Evolutionary conservation across 2,329 filamentous ascomycete genomes (phyloP), one percentile per base, ranked within the genome.

Genomic region (Orbilia javanica): DNA sequence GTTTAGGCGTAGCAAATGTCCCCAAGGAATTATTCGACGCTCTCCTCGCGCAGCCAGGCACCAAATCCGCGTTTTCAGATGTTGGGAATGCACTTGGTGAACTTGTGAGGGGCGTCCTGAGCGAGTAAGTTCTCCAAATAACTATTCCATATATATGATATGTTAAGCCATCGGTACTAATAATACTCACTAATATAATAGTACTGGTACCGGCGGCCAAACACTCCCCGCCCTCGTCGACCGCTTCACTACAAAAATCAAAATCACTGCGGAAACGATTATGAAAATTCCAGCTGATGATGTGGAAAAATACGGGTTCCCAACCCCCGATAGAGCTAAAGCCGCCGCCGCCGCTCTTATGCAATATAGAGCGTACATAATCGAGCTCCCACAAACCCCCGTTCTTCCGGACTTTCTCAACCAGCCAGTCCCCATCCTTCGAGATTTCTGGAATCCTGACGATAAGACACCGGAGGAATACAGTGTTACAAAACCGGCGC

Each of bases 361-460:
- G 13, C n/a, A 39, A 18, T 71, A 63, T 15, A 27, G 46, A 8
- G 52, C 13, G 29, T 64, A 55, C 20, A 39, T 44, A 1, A 5
- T 7, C 20, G 25, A 52, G 10, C 44, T 71, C 46, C 68, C 68
- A 1, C 18, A 64, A 1, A 44, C 55, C 1, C 46, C 57, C 13
- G 44, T 71, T n/a, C 31, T 39, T 2, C 39, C 31, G 2, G 20
- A 27, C 7, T 71, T 71, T 22, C 1, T 8, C n/a, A 71, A 64
- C 25, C 39, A 31, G 27, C 44, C 34, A 4, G 44, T 71, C 2
- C 39, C 68, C 13, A 64, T 71, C 11, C 57, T 57, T 0, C 44
- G 39, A 18, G 46, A 71, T 25, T 71, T 71, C 36, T 71, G 68
- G 68, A 46, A 71, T 27, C 68, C 68, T 10, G 20, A 64, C 6